phyloP scores from a whole-genome alignment of 768 basidiomycete species.

The Russula abietina region DNA sequence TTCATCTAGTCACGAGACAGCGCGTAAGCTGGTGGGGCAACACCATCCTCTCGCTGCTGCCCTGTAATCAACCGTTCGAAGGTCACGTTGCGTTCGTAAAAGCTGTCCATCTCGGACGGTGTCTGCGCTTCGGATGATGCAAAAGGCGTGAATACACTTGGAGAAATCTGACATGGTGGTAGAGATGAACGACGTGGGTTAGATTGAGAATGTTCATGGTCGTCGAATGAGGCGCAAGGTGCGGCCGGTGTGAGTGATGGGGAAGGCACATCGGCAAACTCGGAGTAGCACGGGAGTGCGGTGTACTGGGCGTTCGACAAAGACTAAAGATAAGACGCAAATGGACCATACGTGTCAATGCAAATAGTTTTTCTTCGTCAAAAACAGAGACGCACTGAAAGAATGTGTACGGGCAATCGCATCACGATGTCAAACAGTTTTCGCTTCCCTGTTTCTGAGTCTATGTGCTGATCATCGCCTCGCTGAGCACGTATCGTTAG shows the following conservation, averaged over 20 bases:
- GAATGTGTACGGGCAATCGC: slow-evolving; percentile 77
- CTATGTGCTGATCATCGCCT: slow-evolving; percentile 60
- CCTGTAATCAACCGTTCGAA: slow-evolving; percentile 82
- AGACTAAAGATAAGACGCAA: not conserved
- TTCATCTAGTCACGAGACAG: not conserved
- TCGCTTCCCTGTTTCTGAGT: slow-evolving; percentile 60
- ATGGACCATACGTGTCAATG: not conserved
- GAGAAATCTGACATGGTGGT: not conserved
- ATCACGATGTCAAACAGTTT: slow-evolving; percentile 86
- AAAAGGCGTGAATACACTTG: not conserved
- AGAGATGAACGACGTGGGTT: not conserved
- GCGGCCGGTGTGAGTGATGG: not conserved
- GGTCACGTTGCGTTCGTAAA: slow-evolving; percentile 36
- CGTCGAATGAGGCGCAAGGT: not conserved
- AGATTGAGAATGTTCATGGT: not conserved
- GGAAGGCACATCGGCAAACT: not conserved
- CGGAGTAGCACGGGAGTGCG: slow-evolving; percentile 12
- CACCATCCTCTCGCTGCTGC: slow-evolving; percentile 73
- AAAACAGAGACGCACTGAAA: slow-evolving; percentile 56
- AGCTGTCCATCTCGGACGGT: slow-evolving; percentile 32
- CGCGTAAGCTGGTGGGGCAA: slow-evolving; percentile 73
- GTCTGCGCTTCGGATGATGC: not conserved
- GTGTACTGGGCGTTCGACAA: slow-evolving; percentile 14
- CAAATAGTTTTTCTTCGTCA: not conserved
- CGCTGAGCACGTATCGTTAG: slow-evolving; percentile 77